Evolutionary conservation across 108 stramenopile genomes (phyloP).

Genomic region (Schizochytrium sp.): DNA sequence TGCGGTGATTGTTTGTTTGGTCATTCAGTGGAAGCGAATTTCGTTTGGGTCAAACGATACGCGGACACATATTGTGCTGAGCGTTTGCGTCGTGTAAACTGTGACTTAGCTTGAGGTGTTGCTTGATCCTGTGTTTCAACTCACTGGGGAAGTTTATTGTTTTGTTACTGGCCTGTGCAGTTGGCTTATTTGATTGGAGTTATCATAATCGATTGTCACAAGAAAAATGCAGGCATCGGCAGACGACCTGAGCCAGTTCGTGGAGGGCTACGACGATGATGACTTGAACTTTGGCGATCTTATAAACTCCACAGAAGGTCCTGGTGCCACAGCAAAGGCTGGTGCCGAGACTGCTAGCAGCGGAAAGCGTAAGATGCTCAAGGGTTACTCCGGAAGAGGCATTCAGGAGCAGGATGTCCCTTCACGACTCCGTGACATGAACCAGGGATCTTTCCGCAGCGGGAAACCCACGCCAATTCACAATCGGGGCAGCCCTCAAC

Average conservation of each 20-base stretch:
- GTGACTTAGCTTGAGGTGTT: no score
- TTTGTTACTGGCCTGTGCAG: no score
- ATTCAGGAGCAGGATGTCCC: background rate
- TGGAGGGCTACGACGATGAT: background rate
- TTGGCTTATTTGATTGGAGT: no score
- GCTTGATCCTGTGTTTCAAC: no score
- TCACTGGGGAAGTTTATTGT: no score
- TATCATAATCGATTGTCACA: no score
- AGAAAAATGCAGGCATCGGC: background rate
- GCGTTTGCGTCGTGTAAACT: no score
- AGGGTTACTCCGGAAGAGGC: conserved; percentile 32
- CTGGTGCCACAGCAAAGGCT: background rate
- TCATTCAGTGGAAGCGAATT: no score
- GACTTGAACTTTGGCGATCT: background rate
- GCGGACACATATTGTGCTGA: no score
- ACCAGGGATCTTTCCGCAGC: conserved; percentile 49
- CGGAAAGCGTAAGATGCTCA: conserved; percentile 33
- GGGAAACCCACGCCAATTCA: background rate
- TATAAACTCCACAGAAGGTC: background rate
- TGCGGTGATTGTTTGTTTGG: no score
- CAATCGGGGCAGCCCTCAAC: background rate
- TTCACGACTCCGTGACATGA: background rate
- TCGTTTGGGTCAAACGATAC: no score
- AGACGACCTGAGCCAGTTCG: background rate
- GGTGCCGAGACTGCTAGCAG: background rate